Percentiles rank a stretch among this genome's conserved stretches.
Conservation (phyloP, 2,329 filamentous ascomycete genomes). For the Fusarium subtropicale region DNA sequence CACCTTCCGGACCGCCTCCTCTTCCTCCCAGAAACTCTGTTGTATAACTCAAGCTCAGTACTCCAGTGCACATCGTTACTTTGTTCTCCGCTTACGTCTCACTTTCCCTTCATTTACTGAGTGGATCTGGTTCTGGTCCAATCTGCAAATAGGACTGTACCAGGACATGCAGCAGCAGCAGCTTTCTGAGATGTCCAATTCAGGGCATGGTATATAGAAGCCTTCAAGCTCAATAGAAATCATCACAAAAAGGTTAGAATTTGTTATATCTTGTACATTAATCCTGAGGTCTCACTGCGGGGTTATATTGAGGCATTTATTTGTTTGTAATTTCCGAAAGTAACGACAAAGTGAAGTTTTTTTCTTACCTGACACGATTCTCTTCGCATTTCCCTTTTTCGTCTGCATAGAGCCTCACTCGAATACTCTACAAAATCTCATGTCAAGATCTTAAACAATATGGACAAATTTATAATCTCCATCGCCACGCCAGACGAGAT, state of each 20-base stretch:
- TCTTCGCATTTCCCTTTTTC: neutral
- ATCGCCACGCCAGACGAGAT: constrained; percentile 36
- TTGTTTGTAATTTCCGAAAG: neutral
- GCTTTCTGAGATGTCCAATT: neutral
- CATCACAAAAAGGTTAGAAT: neutral
- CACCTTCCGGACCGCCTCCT: constrained; percentile 17
- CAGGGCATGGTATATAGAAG: neutral
- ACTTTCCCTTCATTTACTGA: neutral
- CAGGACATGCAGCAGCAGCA: neutral
- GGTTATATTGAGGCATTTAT: constrained; percentile 1
- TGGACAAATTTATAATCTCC: constrained; percentile 27
- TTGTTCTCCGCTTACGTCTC: neutral
- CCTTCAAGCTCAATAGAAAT: neutral
- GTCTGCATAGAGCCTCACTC: neutral
- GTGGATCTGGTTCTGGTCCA: neutral
- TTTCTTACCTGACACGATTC: neutral
- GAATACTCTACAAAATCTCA: too few species aligned
- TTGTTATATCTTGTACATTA: neutral
- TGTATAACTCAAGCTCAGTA: neutral
- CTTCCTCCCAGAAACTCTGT: constrained; percentile 21
- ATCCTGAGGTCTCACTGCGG: neutral
- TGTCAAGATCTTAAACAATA: neutral
- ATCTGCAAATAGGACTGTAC: neutral
- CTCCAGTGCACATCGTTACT: neutral
- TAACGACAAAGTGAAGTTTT: neutral